Base-by-base conservation (phyloP, 352 stramenopile genomes). In the Globisporangium splendens region DNA sequence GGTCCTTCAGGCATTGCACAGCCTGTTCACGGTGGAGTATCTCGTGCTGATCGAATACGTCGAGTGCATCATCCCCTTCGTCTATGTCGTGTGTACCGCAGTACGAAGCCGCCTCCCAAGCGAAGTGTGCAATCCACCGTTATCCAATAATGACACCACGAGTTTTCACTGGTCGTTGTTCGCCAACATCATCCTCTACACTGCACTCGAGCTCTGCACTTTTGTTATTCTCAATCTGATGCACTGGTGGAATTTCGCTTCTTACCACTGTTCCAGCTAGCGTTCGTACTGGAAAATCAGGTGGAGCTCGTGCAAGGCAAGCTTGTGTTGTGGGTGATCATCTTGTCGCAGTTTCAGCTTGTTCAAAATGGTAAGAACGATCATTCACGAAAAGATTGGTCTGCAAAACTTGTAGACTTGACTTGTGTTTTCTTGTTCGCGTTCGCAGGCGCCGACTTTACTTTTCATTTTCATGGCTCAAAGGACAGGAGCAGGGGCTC, bases 261-360 rank as follows among this genome's bases (percentile, higher is more conserved):
- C 17, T 1, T 56, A 53, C 62, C 70, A 1, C 57, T 83, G 18
- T 68, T 73, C 21, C 69, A 79, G 28, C 56, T 81, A 6, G 74
- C 58, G 11, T 80, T 80, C 42, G 69, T 80, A n/a, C 52, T 81
- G 20, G 69, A 84, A 44, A 66, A 53, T 1, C 67, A 75, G 5
- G 64, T 63, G 13, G 14, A 61, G 0, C 31, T 79, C 13, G 50
- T 84, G 15, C 74, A 81, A 56, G 63, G 69, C 15, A 57, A 67
- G 33, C 54, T 84, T 15, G 50, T 84, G 22, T 46, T 70, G 46
- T 77, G 69, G 66, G 63, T 74, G 41, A 61, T 69, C 18, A 56
- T 33, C 46, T 33, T 50, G 20, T n/a, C 14, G 18, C 46, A 24
- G 46, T 50, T 50, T 50, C 18, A 24, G 18, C 22, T 50, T 24